Conservation (phyloP, 164 flowering plant species). For the Nymphaea colorata region DNA sequence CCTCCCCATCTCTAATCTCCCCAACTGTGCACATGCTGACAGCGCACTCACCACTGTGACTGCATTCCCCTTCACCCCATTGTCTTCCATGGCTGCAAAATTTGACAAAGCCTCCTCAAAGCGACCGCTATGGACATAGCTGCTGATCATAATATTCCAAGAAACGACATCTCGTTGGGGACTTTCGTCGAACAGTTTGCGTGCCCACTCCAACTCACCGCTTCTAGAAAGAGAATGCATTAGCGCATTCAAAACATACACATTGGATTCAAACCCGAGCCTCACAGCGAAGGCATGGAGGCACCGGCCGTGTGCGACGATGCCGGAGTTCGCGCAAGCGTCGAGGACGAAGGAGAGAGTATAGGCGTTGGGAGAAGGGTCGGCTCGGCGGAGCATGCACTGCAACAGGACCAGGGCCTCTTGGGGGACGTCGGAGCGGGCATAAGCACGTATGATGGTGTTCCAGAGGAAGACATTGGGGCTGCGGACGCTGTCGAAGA, state of each 20-base stretch:
- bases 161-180: conserved; percentile 21
- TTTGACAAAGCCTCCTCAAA: conserved; percentile 16
- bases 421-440: conserved; percentile 12
- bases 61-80: conserved; percentile 16
- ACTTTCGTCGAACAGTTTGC: conserved; percentile 20
- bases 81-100: conserved; percentile 16
- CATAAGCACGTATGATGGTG: conserved; percentile 29
- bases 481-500: neutral
- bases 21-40: conserved; percentile 26
- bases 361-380: conserved; percentile 18
- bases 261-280: conserved; percentile 15
- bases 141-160: conserved; percentile 26
- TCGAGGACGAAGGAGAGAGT: conserved; percentile 26
- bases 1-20: conserved; percentile 29
- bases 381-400: conserved; percentile 16
- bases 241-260: conserved; percentile 21
- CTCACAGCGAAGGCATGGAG: conserved; percentile 21
- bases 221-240: conserved; percentile 17
- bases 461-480: conserved; percentile 36
- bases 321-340: conserved; percentile 17
- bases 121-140: conserved; percentile 13
- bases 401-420: conserved; percentile 12
- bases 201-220: conserved; percentile 15
- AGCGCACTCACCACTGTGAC: conserved; percentile 25
- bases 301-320: conserved; percentile 19